These are phyloP conservation scores for Chrysanthemum seticuspe DNA, from an alignment of 129 eudicot species.

Conservation along the genomic window DNA sequence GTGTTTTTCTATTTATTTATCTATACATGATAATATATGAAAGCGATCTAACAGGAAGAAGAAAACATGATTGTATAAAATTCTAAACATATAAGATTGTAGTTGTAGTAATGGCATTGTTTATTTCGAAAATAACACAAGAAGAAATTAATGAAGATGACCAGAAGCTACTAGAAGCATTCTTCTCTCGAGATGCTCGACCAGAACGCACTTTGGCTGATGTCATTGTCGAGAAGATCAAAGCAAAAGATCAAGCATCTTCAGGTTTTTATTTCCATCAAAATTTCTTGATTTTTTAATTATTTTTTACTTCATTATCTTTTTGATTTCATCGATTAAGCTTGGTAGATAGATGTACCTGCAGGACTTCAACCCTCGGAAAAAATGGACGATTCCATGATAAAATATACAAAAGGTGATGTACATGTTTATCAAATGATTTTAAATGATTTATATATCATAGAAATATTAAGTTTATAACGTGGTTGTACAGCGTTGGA, in stretches of 20 bases:
- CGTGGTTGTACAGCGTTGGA: constrained; percentile 59
- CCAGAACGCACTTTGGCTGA: constrained; percentile 77
- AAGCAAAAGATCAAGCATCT: constrained; percentile 65
- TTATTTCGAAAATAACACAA: constrained; percentile 27
- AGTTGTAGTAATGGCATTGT: background rate
- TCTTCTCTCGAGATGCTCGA: constrained; percentile 53
- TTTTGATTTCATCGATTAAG: background rate
- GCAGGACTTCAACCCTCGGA: constrained; percentile 54
- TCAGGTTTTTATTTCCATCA: constrained; percentile 46
- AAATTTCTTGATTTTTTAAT: background rate
- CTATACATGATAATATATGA: background rate
- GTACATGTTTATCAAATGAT: background rate
- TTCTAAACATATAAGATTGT: too few species aligned
- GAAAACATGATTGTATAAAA: too few species aligned
- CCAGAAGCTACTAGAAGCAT: constrained; percentile 76
- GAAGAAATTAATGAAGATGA: constrained; percentile 80
- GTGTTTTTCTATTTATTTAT: too few species aligned
- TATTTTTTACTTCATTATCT: background rate
- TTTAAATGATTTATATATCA: background rate
- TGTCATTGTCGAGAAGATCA: constrained; percentile 61
- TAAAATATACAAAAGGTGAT: constrained; percentile 80
- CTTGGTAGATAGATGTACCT: constrained; percentile 29
- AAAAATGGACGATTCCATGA: constrained; percentile 68
- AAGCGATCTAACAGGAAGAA: too few species aligned
- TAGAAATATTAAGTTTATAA: background rate